Evolutionary conservation across 2,329 filamentous ascomycete species (phyloP).

Genomic region (Lasiodiplodia gonubiensis): DNA sequence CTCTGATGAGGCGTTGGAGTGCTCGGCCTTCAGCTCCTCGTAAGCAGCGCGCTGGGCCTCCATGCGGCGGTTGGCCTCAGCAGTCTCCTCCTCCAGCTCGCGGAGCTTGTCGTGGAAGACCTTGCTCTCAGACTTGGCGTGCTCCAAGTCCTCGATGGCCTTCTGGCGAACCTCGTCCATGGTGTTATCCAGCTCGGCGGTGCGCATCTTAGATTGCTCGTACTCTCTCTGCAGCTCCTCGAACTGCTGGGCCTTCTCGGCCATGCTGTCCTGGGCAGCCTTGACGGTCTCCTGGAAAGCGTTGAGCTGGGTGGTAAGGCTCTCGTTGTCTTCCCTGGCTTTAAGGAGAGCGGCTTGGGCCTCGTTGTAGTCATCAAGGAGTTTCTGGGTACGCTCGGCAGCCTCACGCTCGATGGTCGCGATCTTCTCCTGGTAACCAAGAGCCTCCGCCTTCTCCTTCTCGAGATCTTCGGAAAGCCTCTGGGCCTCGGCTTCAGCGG

Average conservation of each 20-base stretch:
- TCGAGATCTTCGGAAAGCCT: constrained; percentile 9
- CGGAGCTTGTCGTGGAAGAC: constrained; percentile 25
- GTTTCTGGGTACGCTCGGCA: constrained; percentile 11
- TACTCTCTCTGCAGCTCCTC: constrained; percentile 24
- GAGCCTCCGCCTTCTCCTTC: constrained; percentile 11
- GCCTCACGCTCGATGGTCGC: constrained; percentile 21
- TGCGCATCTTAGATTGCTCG: constrained; percentile 18
- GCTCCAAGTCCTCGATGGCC: constrained; percentile 22
- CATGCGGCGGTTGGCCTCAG: constrained; percentile 16
- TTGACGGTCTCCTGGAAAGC: constrained; percentile 25
- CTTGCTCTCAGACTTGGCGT: constrained; percentile 23
- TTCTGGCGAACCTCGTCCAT: constrained; percentile 22
- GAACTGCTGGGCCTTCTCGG: constrained; percentile 17
- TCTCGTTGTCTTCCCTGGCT: constrained; percentile 14
- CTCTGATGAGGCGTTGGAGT: constrained; percentile 7
- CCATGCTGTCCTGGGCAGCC: constrained; percentile 16
- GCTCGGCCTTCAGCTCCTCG: constrained; percentile 15
- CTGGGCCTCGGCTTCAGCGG: constrained; percentile 21
- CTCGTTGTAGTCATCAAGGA: constrained; percentile 18
- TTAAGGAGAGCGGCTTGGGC: constrained; percentile 13
- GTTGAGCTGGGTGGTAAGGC: constrained; percentile 11
- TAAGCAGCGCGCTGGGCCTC: constrained; percentile 26
- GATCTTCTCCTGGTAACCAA: constrained; percentile 12
- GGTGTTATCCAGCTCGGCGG: constrained; percentile 9
- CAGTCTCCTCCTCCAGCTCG: constrained; percentile 21